phyloP scores from a whole-genome alignment of 2,329 filamentous ascomycete species.

The Pezicula radicicola region DNA sequence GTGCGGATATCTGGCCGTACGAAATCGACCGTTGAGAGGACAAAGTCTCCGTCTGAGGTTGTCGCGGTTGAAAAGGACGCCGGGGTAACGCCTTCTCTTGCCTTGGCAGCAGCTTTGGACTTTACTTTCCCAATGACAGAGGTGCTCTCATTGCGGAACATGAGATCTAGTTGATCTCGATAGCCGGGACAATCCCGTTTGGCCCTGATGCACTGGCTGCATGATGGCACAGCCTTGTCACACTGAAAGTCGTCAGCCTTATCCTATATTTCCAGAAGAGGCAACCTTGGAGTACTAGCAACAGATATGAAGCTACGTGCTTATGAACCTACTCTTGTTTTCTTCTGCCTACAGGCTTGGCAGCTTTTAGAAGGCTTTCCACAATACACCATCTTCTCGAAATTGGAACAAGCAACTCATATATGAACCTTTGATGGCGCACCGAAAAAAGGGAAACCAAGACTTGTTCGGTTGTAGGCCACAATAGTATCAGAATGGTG shows the following conservation, averaged over 20 bases:
- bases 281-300: not conserved
- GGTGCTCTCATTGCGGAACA: conserved; percentile 53
- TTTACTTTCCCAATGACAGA: conserved; percentile 49
- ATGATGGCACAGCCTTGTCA: conserved; percentile 45
- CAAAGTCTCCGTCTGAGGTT: too few species aligned
- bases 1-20: not conserved
- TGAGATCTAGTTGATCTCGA: conserved; percentile 50
- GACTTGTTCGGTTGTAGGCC: too few species aligned
- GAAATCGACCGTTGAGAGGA: not conserved
- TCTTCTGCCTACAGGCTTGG: conserved; percentile 49
- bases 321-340: conserved; percentile 32
- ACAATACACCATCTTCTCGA: conserved; percentile 46
- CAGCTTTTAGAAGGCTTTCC: conserved; percentile 55
- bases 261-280: not conserved
- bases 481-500: too few species aligned
- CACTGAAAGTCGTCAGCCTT: conserved; percentile 32
- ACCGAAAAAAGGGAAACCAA: too few species aligned
- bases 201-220: conserved; percentile 50
- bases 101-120: conserved; percentile 13
- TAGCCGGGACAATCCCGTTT: conserved; percentile 49
- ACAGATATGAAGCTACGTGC: not conserved
- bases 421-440: too few species aligned
- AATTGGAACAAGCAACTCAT: too few species aligned
- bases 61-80: not conserved
- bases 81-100: not conserved